Conservation (phyloP, 2,329 filamentous ascomycete genomes). For the Trichoderma cornu-damae region DNA sequence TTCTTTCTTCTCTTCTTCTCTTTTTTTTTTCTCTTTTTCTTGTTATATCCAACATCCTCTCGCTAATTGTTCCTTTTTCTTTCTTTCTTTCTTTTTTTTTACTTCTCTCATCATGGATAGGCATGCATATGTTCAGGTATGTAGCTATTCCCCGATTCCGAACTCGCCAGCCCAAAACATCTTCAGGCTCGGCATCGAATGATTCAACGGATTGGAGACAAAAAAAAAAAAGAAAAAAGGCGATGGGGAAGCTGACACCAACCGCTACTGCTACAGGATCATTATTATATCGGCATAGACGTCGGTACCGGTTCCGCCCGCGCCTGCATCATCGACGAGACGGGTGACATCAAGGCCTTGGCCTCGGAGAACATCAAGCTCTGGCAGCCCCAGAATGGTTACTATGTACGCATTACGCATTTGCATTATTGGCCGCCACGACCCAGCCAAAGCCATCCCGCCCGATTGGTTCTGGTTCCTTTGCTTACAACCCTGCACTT, state of each 20-base stretch:
- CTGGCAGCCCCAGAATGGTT: slow-evolving; percentile 71
- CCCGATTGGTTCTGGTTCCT: too few relatives aligned
- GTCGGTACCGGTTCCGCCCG: slow-evolving; percentile 93
- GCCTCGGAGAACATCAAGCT: slow-evolving; percentile 72
- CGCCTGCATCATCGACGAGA: slow-evolving; percentile 89
- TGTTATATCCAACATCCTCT: slow-evolving; percentile 12
- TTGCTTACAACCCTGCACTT: background rate
- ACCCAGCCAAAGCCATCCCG: background rate
- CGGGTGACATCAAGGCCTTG: slow-evolving; percentile 78
- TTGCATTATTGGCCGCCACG: too few relatives aligned
- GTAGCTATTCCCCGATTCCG: slow-evolving; percentile 24
- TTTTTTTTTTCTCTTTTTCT: slow-evolving; percentile 9
- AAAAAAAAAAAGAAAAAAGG: background rate
- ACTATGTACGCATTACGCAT: slow-evolving; percentile 63
- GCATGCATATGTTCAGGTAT: slow-evolving; percentile 33
- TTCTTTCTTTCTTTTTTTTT: too few relatives aligned
- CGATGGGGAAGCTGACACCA: background rate
- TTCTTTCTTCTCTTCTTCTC: background rate
- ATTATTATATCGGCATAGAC: slow-evolving; percentile 78
- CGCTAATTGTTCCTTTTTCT: slow-evolving; percentile 20
- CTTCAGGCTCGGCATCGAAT: too few relatives aligned
- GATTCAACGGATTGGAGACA: background rate
- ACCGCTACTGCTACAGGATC: slow-evolving; percentile 39
- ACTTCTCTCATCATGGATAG: slow-evolving; percentile 27
- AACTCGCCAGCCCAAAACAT: background rate